Percentiles rank a stretch among this genome's conserved stretches.
Evolutionary conservation across 805 yeast genomes (phyloP).

Genomic region (Teunomyces funiuensis): DNA sequence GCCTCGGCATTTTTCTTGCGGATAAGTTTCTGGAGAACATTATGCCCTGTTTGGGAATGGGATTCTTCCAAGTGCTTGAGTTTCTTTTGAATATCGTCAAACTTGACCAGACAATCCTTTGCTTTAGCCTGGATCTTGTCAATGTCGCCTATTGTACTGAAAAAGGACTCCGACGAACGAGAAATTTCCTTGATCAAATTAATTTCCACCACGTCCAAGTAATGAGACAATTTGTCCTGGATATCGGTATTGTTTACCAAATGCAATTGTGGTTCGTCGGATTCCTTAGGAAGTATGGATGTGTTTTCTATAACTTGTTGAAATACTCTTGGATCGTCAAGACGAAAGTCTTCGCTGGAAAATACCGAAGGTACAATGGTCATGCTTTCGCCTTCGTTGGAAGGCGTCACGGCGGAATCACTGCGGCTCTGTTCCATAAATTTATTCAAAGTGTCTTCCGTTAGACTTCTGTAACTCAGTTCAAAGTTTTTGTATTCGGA

Average conservation of each 20-base stretch:
- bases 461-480: conserved; percentile 35
- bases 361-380: conserved; percentile 63
- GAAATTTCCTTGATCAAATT: conserved; percentile 81
- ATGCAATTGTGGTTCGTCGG: conserved; percentile 22
- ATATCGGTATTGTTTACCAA: conserved; percentile 54
- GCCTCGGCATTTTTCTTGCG: conserved; percentile 59
- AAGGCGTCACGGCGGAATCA: conserved; percentile 8
- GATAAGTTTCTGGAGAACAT: conserved; percentile 48
- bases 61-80: conserved; percentile 47
- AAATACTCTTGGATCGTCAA: conserved; percentile 87
- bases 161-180: conserved; percentile 79
- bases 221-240: conserved; percentile 78
- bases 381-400: conserved; percentile 11
- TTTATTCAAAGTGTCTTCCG: conserved; percentile 36
- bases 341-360: conserved; percentile 64
- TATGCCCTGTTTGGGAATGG: conserved; percentile 51
- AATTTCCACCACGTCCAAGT: conserved; percentile 82
- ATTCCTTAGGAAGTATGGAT: conserved; percentile 37
- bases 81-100: conserved; percentile 46
- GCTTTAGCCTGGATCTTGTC: conserved; percentile 61
- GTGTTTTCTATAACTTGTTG: conserved; percentile 67
- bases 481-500: conserved; percentile 38
- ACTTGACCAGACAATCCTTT: conserved; percentile 45
- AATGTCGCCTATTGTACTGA: conserved; percentile 79
- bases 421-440: conserved; percentile 19